These are phyloP conservation scores for Parastagonospora avenae DNA, from an alignment of 2,329 filamentous ascomycete species.

Conservation along the genomic window DNA sequence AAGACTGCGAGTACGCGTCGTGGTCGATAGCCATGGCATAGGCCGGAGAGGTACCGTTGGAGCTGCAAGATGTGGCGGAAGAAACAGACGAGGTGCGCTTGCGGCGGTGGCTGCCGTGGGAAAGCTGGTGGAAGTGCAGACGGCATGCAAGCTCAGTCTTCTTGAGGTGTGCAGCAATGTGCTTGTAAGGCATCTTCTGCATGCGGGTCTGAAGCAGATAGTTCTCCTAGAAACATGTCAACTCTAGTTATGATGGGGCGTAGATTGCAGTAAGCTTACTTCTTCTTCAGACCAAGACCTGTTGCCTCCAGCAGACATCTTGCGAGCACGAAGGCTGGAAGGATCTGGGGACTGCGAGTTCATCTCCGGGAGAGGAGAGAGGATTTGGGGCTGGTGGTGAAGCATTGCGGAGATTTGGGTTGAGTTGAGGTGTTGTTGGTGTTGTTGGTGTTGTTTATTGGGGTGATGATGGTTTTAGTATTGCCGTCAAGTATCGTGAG, in stretches of 20 bases:
- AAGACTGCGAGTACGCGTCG: constrained; percentile 44
- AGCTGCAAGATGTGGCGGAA: constrained; percentile 54
- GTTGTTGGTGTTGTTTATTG: constrained; percentile 46
- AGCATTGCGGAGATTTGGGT: constrained; percentile 32
- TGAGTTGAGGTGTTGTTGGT: constrained; percentile 2
- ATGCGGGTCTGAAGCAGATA: constrained; percentile 83
- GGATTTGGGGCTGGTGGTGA: constrained; percentile 46
- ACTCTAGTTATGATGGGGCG: background rate
- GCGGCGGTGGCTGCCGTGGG: constrained; percentile 79
- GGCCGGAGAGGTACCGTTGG: constrained; percentile 44
- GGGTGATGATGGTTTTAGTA: constrained; percentile 5
- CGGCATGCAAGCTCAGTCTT: constrained; percentile 89
- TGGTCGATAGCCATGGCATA: constrained; percentile 46
- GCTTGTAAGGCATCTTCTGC: constrained; percentile 90
- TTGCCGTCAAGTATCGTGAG: constrained; percentile 16
- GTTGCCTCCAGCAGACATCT: constrained; percentile 73
- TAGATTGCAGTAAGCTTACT: constrained; percentile 57
- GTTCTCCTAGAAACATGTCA: constrained; percentile 64
- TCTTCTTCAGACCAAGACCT: constrained; percentile 86
- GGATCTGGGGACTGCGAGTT: constrained; percentile 33
- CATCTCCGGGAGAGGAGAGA: constrained; percentile 47
- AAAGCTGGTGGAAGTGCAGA: constrained; percentile 85
- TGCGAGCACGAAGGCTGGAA: constrained; percentile 68
- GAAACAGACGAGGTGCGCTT: constrained; percentile 75
- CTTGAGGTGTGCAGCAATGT: constrained; percentile 82